Conservation (phyloP, 371 early-diverging fungal species). For the Saksenaea vasiformis region DNA sequence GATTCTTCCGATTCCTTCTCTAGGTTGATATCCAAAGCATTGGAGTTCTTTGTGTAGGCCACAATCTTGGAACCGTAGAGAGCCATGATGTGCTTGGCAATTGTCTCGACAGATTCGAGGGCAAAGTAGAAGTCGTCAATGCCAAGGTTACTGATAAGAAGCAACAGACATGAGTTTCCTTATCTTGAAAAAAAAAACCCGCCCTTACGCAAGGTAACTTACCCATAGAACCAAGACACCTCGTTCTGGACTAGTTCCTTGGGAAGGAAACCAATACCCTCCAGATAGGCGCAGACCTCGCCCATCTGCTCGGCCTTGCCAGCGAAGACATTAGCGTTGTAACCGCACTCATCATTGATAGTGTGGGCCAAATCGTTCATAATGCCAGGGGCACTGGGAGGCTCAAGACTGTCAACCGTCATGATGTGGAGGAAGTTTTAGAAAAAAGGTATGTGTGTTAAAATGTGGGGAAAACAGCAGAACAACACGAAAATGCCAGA, state of each 20-base stretch:
- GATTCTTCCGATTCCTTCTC: constrained; percentile 89
- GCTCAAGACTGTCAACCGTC: constrained; percentile 6
- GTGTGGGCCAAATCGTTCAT: constrained; percentile 20
- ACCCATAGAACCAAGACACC: constrained; percentile 96
- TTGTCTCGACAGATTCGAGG: constrained; percentile 85
- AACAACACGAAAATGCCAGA: constrained; percentile 5
- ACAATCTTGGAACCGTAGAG: constrained; percentile 94
- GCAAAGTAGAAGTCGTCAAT: constrained; percentile 98
- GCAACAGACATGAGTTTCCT: background rate
- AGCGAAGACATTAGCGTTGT: constrained; percentile 76
- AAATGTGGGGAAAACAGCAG: constrained; percentile 4
- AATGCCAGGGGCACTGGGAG: constrained; percentile 2
- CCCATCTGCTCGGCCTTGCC: constrained; percentile 93
- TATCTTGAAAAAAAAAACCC: background rate
- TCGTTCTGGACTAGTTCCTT: constrained; percentile 86
- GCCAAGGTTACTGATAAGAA: constrained; percentile 78
- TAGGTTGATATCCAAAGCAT: constrained; percentile 85
- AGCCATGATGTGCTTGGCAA: constrained; percentile 95
- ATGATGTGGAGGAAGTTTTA: background rate
- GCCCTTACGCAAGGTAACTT: constrained; percentile 18
- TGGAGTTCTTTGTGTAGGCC: constrained; percentile 87
- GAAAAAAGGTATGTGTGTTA: background rate
- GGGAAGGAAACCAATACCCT: constrained; percentile 90
- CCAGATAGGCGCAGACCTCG: constrained; percentile 79
- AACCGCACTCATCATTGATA: constrained; percentile 59